Conservation (phyloP, 140 eudicot species). For the Flaveria floridana region DNA sequence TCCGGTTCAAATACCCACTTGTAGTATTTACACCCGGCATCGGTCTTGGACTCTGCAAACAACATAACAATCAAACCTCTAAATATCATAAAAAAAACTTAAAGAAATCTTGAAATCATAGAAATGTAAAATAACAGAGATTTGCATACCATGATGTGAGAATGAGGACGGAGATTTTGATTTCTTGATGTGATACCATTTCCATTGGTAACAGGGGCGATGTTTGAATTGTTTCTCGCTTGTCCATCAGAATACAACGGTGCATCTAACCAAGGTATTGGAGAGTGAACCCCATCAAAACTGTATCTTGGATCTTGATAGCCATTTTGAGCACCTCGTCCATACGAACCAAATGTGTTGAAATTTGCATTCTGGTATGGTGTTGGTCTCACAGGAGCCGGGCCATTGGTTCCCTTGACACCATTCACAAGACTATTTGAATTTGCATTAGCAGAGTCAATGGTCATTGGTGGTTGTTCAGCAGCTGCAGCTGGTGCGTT, state of each 20-base stretch:
- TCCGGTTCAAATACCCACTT: constrained; percentile 47
- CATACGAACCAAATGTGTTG: constrained; percentile 49
- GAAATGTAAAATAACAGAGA: neutral
- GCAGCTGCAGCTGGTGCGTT: constrained; percentile 40
- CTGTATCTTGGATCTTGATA: constrained; percentile 59
- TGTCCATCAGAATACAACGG: constrained; percentile 50
- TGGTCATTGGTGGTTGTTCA: constrained; percentile 50
- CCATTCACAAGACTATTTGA: constrained; percentile 42
- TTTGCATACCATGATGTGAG: constrained; percentile 52
- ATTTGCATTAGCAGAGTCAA: constrained; percentile 50
- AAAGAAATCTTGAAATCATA: no score
- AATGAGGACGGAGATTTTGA: constrained; percentile 58
- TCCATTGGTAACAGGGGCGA: constrained; percentile 36
- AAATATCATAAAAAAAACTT: neutral
- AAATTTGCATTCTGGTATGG: constrained; percentile 44
- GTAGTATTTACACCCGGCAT: constrained; percentile 43
- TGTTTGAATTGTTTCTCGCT: constrained; percentile 42
- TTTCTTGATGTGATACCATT: constrained; percentile 49
- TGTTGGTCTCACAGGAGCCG: constrained; percentile 36
- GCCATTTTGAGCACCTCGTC: constrained; percentile 47
- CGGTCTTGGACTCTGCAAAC: constrained; percentile 50
- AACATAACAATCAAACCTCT: constrained; percentile 11
- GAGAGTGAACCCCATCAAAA: constrained; percentile 55
- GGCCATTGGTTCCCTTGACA: constrained; percentile 50
- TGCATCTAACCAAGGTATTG: constrained; percentile 66